These are phyloP conservation scores for Lepiota venenata DNA, from an alignment of 768 basidiomycete species.

Conservation along the genomic window DNA sequence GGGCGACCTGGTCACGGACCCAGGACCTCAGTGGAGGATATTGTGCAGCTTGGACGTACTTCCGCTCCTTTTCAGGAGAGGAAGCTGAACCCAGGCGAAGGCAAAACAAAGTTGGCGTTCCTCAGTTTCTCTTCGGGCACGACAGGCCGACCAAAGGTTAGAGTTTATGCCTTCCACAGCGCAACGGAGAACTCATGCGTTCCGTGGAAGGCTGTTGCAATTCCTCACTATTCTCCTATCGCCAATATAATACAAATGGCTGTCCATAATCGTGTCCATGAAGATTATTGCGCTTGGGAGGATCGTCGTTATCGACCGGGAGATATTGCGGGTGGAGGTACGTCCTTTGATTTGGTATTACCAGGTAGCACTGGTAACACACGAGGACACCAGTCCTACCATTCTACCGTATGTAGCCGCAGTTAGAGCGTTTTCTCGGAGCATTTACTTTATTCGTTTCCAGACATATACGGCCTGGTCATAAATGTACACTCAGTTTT, in stretches of 20 bases:
- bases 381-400: slow-evolving; percentile 42
- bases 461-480: slow-evolving; percentile 66
- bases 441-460: too few relatives aligned
- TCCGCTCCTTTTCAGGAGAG: slow-evolving; percentile 44
- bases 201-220: slow-evolving; percentile 48
- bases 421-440: too few relatives aligned
- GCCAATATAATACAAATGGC: slow-evolving; percentile 62
- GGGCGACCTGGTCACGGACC: slow-evolving; percentile 4
- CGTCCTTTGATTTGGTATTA: slow-evolving; percentile 8
- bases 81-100: slow-evolving; percentile 53
- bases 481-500: slow-evolving; percentile 40
- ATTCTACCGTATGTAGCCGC: slow-evolving; percentile 47
- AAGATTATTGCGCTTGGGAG: slow-evolving; percentile 40
- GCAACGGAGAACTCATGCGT: not conserved
- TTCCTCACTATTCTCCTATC: slow-evolving; percentile 56
- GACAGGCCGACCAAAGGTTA: slow-evolving; percentile 70
- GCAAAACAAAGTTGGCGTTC: slow-evolving; percentile 65
- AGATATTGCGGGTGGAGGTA: slow-evolving; percentile 59
- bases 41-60: slow-evolving; percentile 48
- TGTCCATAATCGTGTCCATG: slow-evolving; percentile 46
- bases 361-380: not conserved
- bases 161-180: not conserved
- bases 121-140: slow-evolving; percentile 73
- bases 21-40: slow-evolving; percentile 36
- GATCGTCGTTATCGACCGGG: slow-evolving; percentile 55